Conservation (phyloP, 768 basidiomycete species). For the Kwoniella heveanensis region DNA sequence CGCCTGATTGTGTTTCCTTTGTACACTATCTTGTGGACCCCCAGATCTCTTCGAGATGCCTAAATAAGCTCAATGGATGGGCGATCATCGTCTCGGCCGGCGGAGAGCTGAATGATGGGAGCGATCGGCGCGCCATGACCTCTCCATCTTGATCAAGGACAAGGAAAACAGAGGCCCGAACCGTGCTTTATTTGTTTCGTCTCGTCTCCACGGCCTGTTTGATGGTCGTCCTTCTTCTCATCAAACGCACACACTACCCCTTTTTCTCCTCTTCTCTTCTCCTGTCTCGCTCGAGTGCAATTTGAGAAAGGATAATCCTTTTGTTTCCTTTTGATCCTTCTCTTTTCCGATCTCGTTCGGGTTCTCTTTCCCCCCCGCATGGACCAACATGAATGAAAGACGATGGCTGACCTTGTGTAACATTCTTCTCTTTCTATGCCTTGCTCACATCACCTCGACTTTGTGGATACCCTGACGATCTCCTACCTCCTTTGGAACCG, state of each 20-base stretch:
- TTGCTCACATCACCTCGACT: neutral
- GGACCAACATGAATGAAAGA: neutral
- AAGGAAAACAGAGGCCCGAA: no score
- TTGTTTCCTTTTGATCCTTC: neutral
- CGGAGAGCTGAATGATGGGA: neutral
- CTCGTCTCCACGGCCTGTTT: neutral
- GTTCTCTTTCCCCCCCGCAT: no score
- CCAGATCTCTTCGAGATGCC: no score
- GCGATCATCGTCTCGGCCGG: neutral
- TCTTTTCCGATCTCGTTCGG: no score
- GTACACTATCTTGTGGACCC: no score
- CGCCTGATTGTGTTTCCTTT: no score
- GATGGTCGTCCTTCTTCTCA: neutral
- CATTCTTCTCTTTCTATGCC: neutral
- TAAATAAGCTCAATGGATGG: neutral
- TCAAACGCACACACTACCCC: neutral
- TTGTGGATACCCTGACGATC: neutral
- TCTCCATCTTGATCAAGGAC: neutral
- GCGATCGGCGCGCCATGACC: neutral
- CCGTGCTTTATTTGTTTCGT: neutral
- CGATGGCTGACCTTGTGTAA: neutral
- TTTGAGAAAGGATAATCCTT: neutral
- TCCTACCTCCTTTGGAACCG: neutral
- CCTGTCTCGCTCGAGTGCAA: neutral
- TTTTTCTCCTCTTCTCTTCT: no score